Conservation (phyloP, 2,329 filamentous ascomycete genomes). For the Coniochaeta hoffmannii region DNA sequence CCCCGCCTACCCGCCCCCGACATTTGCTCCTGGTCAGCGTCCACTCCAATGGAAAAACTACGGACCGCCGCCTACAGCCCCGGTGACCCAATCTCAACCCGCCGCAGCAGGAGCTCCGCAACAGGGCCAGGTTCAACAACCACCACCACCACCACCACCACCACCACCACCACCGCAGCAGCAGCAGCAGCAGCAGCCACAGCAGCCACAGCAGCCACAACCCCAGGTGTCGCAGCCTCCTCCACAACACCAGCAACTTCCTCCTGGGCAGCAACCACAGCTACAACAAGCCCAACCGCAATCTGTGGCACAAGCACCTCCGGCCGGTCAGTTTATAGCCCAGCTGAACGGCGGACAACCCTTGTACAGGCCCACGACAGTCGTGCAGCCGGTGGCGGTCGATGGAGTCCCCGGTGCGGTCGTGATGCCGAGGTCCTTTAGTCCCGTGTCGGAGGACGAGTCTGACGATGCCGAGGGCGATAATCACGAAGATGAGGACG, state of each 20-base stretch:
- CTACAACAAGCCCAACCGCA: not conserved
- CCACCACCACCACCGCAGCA: not conserved
- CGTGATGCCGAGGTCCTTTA: not conserved
- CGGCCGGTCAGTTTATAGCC: not conserved
- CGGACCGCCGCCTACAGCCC: not conserved
- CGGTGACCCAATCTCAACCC: not conserved
- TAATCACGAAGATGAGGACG: not conserved
- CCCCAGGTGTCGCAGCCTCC: not conserved
- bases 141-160: not conserved
- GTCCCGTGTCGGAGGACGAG: slow-evolving; percentile 1
- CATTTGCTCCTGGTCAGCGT: not conserved
- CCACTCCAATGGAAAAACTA: not conserved
- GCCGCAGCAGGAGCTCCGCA: not conserved
- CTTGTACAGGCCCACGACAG: not conserved
- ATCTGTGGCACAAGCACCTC: not conserved
- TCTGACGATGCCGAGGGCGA: not conserved
- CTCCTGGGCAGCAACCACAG: not conserved
- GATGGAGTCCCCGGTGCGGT: not conserved
- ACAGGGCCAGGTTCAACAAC: not conserved
- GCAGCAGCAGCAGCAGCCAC: not conserved
- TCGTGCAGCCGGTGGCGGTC: not conserved
- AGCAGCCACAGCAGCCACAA: not conserved
- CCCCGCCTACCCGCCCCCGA: not conserved
- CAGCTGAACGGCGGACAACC: not conserved
- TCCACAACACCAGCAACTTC: not conserved